These are phyloP conservation scores for Rubroboletus satanas DNA, from an alignment of 768 basidiomycete genomes.

Conservation along the genomic window DNA sequence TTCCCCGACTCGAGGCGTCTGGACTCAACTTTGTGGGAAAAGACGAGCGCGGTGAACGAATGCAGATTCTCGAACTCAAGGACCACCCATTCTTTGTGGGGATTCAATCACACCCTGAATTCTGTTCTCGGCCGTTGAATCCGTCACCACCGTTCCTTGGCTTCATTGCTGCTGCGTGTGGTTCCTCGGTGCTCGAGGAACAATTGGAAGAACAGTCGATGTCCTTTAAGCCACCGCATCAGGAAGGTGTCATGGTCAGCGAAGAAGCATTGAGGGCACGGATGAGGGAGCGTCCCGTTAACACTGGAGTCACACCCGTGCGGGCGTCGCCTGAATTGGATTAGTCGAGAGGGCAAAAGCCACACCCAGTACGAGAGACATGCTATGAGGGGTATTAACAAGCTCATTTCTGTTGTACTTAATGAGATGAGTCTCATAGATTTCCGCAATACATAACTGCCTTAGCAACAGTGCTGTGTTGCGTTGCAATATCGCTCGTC, in stretches of 20 bases:
- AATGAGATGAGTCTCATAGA: background rate
- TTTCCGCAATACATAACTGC: background rate
- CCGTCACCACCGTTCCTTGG: conserved; percentile 98
- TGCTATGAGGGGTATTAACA: background rate
- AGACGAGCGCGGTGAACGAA: conserved; percentile 94
- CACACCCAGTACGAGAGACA: background rate
- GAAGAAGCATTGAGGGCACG: conserved; percentile 52
- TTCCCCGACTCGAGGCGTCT: conserved; percentile 62
- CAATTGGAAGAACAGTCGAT: conserved; percentile 65
- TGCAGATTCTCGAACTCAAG: conserved; percentile 90
- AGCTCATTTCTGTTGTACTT: background rate
- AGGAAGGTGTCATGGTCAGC: conserved; percentile 66
- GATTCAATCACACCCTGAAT: conserved; percentile 96
- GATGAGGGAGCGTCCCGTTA: conserved; percentile 30
- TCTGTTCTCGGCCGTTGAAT: conserved; percentile 96
- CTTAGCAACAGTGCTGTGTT: background rate
- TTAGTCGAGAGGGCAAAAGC: conserved; percentile 6
- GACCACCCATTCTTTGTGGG: conserved; percentile 94
- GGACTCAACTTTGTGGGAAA: conserved; percentile 82
- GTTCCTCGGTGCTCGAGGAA: conserved; percentile 53
- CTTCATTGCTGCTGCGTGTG: conserved; percentile 79
- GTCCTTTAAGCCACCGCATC: conserved; percentile 71
- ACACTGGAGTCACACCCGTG: conserved; percentile 19
- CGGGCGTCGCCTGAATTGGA: conserved; percentile 21
- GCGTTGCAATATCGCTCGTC: background rate